Base-by-base conservation (phyloP, 768 basidiomycete species). In the Termitomyces sp. region DNA sequence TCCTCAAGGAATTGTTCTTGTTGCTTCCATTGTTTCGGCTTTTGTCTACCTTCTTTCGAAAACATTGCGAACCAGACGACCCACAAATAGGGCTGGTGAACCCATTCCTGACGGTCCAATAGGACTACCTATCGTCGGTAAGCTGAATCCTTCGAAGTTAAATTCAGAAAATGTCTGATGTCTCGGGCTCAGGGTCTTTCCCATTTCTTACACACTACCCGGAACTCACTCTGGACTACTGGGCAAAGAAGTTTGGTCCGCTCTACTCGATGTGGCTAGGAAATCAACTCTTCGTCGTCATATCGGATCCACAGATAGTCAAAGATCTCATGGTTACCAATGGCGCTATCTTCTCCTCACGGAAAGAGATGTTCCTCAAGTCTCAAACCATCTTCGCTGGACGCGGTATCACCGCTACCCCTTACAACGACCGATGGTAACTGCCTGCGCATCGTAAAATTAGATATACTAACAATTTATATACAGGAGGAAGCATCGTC, bases 201-300 rank as follows among this genome's bases (percentile, higher is more conserved):
- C 71, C 73, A 6, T 77, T 72, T 64, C 68, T 79, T 21, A 72
- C 72, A 5, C 55, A 69, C 14, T 78, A 75, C 38, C 77, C 79
- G 4, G 79, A 80, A 63, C 68, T 74, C 27, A 71, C 70, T 1
- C 68, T 80, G 16, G 70, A 75, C 52, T 56, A 63, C 35, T 80
- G 79, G 79, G 70, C 75, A 1, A 72, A 73, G 54, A 70, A 71
- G 53, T 80, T 71, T 54, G 79, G 79, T 0, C 65, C 76, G 0
- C 54, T 81, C 11, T 79, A 74, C 59, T 79, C 79, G 7, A 57
- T 81, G 51, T 76, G 72, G 71, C 69, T 81, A 21, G 79, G 79
- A 17, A 73, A 77, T 57, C 79, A 79, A 58, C 74, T 78, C 19
- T 77, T 79, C 60, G 71, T 81, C 48, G 66, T 78, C 40, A 56